phyloP scores from a whole-genome alignment of 73 alveolate species.

The Uronychia binucleata region DNA sequence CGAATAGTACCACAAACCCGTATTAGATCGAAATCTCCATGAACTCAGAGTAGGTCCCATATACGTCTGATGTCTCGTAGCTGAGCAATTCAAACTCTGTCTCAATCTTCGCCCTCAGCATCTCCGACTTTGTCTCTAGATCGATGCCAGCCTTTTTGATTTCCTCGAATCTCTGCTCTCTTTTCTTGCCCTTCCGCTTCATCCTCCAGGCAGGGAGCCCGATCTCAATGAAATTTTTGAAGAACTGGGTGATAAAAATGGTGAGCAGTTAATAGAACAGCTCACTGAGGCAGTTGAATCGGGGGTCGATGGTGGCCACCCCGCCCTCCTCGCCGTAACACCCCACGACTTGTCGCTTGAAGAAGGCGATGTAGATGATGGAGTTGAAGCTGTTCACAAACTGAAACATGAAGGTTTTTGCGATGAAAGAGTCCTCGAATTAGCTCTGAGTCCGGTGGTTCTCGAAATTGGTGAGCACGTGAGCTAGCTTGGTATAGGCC shows the following conservation, averaged over 20 bases:
- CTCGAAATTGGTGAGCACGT: conserved; percentile 48
- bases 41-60: conserved; percentile 48
- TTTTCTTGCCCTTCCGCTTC: not conserved
- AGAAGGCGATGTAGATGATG: conserved; percentile 66
- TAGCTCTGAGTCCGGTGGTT: conserved; percentile 59
- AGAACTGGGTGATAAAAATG: not conserved
- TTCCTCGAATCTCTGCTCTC: not conserved
- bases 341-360: conserved; percentile 31
- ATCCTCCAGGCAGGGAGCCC: not conserved
- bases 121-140: not conserved
- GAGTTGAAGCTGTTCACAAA: conserved; percentile 69
- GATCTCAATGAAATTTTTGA: conserved; percentile 2
- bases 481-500: conserved; percentile 27
- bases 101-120: not conserved
- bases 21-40: conserved; percentile 67
- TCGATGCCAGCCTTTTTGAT: not conserved
- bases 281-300: conserved; percentile 16
- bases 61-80: not conserved
- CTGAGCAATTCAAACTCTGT: not conserved
- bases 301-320: not conserved
- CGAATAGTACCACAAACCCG: conserved; percentile 79
- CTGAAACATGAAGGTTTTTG: conserved; percentile 59
- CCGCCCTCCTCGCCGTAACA: conserved; percentile 14
- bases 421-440: conserved; percentile 58
- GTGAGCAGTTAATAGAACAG: conserved; percentile 9